These are phyloP conservation scores for Metarhizium sp. DNA, from an alignment of 2,329 filamentous ascomycete species.

Conservation along the genomic window DNA sequence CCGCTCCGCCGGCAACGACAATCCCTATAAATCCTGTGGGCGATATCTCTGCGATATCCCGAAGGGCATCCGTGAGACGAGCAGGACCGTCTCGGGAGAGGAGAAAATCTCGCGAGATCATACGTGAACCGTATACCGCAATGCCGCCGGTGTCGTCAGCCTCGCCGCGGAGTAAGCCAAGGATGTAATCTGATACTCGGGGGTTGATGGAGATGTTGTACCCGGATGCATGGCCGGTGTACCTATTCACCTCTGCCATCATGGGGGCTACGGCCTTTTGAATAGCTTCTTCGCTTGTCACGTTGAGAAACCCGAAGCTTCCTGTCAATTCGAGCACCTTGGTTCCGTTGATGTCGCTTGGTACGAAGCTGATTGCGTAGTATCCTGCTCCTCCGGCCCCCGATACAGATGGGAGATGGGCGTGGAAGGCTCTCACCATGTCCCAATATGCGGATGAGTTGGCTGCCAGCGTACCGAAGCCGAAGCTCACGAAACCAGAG, in stretches of 20 bases:
- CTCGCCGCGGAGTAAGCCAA: too few species aligned
- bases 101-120: slow-evolving; percentile 17
- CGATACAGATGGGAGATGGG: slow-evolving; percentile 23
- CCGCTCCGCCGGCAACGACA: slow-evolving; percentile 6
- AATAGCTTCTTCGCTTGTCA: slow-evolving; percentile 2
- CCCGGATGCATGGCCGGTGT: not conserved
- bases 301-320: slow-evolving; percentile 6
- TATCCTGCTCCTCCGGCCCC: slow-evolving; percentile 27
- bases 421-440: slow-evolving; percentile 18
- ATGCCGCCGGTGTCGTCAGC: too few species aligned
- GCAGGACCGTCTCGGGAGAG: slow-evolving; percentile 12
- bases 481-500: slow-evolving; percentile 18
- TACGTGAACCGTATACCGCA: too few species aligned
- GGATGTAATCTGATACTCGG: too few species aligned
- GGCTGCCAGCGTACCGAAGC: slow-evolving; percentile 16
- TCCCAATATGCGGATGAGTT: slow-evolving; percentile 23
- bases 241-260: not conserved
- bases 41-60: slow-evolving; percentile 5
- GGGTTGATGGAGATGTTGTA: too few species aligned
- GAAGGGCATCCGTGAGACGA: slow-evolving; percentile 15
- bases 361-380: slow-evolving; percentile 19
- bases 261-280: slow-evolving; percentile 2
- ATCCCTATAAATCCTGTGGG: slow-evolving; percentile 11
- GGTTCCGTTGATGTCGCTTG: slow-evolving; percentile 4
- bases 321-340: slow-evolving; percentile 1